Percentiles rank a stretch among this genome's conserved stretches.
Conservation (phyloP, 768 basidiomycete genomes). For the Coprinellus aureogranulatus region DNA sequence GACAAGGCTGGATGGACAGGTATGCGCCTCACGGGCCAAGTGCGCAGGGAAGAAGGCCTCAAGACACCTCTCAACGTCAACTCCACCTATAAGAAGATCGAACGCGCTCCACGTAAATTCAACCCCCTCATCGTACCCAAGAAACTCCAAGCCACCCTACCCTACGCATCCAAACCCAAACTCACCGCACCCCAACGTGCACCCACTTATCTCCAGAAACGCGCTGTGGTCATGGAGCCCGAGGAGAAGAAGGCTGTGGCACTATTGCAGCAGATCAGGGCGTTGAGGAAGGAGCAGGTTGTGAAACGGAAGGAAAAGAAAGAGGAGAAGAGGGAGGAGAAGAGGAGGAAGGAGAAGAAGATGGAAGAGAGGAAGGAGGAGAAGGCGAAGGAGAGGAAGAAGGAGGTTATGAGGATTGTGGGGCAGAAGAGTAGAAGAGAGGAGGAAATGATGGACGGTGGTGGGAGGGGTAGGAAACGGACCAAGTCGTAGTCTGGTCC, state of each 20-base stretch:
- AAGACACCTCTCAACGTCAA: conserved; percentile 80
- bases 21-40: conserved; percentile 94
- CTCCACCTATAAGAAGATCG: conserved; percentile 84
- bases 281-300: conserved; percentile 87
- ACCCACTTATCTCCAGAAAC: conserved; percentile 88
- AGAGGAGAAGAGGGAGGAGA: conserved; percentile 65
- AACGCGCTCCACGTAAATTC: conserved; percentile 79
- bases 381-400: conserved; percentile 74
- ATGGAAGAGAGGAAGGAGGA: conserved; percentile 59
- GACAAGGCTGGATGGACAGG: conserved; percentile 83
- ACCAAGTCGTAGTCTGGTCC: conserved; percentile 45
- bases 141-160: conserved; percentile 86
- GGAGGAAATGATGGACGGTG: conserved; percentile 56
- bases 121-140: conserved; percentile 86
- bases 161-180: conserved; percentile 91
- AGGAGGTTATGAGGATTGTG: conserved; percentile 68
- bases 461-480: conserved; percentile 45
- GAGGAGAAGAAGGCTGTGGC: conserved; percentile 93
- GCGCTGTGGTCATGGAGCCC: conserved; percentile 92
- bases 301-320: conserved; percentile 80
- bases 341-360: conserved; percentile 71
- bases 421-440: conserved; percentile 75
- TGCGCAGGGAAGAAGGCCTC: conserved; percentile 80
- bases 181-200: conserved; percentile 68
- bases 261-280: conserved; percentile 89